A percentile compares a stretch with the other conserved stretches of the same genome.
These are phyloP conservation scores for Aegilops speltoides DNA, from an alignment of 176 grass and related monocot species.

Conservation along the genomic window DNA sequence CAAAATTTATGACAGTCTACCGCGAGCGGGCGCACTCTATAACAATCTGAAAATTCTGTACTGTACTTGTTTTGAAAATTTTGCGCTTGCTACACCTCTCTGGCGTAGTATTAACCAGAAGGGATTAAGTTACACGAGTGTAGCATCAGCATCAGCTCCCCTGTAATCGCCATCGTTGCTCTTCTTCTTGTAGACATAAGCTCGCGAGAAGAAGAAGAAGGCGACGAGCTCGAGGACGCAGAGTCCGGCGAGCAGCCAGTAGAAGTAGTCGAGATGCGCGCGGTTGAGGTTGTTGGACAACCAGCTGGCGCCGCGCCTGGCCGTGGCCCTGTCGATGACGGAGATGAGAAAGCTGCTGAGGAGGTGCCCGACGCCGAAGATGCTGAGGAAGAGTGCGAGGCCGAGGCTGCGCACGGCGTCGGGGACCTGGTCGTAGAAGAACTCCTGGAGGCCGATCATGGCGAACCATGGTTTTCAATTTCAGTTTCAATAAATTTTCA, in stretches of 20 bases:
- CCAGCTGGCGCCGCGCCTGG: slow-evolving; percentile 40
- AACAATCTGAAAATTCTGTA: no score
- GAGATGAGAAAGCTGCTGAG: slow-evolving; percentile 43
- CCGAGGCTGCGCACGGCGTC: slow-evolving; percentile 45
- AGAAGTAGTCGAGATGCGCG: slow-evolving; percentile 70
- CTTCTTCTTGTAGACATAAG: slow-evolving; percentile 46
- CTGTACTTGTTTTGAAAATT: no score
- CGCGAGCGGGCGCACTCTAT: no score
- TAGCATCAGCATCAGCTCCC: no score
- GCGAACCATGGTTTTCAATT: no score
- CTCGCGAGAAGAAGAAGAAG: slow-evolving; percentile 27
- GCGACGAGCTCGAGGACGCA: slow-evolving; percentile 21
- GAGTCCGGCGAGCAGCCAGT: slow-evolving; percentile 53
- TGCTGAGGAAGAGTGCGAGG: slow-evolving; percentile 45
- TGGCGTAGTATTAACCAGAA: no score
- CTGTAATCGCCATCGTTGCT: no score
- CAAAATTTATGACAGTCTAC: no score
- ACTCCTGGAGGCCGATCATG: slow-evolving; percentile 60
- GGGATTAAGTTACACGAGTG: no score
- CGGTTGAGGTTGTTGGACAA: slow-evolving; percentile 56
- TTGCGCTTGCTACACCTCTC: no score
- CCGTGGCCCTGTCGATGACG: slow-evolving; percentile 27
- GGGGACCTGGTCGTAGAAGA: slow-evolving; percentile 69
- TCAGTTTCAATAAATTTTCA: no score
- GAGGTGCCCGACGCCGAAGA: slow-evolving; percentile 31